Conservation (phyloP, 345 rosid species). For the Brassica incana region DNA sequence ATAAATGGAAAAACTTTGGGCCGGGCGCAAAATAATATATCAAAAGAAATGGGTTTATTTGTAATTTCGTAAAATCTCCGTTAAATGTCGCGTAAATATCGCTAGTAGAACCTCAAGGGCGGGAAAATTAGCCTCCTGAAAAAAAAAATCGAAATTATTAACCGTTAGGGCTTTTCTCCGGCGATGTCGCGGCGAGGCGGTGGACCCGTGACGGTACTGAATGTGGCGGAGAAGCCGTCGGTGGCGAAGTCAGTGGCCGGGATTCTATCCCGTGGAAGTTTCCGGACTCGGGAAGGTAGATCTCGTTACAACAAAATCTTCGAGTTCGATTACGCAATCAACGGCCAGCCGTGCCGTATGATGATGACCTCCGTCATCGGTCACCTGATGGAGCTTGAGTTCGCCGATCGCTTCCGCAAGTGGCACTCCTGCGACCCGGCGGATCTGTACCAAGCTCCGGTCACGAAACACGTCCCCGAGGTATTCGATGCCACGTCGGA, state of each 20-base stretch:
- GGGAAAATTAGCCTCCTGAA: conserved; percentile 33
- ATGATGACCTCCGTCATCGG: conserved; percentile 94
- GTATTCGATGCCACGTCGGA: conserved; percentile 33
- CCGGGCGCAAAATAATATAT: not conserved
- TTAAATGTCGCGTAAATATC: not conserved
- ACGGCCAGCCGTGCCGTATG: conserved; percentile 86
- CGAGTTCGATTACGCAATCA: conserved; percentile 81
- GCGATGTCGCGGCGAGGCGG: conserved; percentile 57
- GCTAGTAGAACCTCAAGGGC: conserved; percentile 18
- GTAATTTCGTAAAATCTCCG: not conserved
- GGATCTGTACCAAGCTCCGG: conserved; percentile 78
- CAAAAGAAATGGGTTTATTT: not conserved
- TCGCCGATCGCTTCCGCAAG: conserved; percentile 86
- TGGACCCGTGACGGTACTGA: conserved; percentile 60
- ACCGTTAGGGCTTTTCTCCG: conserved; percentile 24
- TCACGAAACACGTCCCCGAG: conserved; percentile 83
- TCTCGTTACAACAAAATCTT: conserved; percentile 91
- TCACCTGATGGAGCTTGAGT: conserved; percentile 92
- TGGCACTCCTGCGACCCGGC: conserved; percentile 97
- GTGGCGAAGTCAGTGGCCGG: conserved; percentile 91
- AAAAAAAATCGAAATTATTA: not conserved
- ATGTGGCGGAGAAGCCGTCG: conserved; percentile 99
- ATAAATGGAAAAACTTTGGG: not conserved
- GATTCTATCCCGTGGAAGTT: conserved; percentile 65
- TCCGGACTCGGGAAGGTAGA: conserved; percentile 80